Evolutionary conservation across 75 land plant species (phyloP).

Genomic region (Gnetum montanum): DNA sequence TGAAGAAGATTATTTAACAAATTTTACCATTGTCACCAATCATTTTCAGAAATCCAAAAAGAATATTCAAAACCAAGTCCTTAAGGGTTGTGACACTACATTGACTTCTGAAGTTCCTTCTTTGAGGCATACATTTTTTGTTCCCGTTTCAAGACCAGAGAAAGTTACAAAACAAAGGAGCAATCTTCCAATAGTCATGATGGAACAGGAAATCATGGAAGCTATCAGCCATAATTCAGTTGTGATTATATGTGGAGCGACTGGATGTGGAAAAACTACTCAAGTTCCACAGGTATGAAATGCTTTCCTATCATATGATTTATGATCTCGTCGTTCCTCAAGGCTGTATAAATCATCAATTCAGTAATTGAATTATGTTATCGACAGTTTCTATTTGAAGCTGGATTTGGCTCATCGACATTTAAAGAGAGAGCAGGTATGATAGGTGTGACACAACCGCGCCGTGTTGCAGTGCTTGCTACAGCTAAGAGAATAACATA

Average conservation of each 20-base stretch:
- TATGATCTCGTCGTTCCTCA: no score
- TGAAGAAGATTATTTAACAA: no score
- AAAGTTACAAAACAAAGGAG: constrained; percentile 61
- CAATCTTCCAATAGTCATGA: constrained; percentile 93
- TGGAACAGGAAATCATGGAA: constrained; percentile 99
- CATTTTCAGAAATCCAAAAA: no score
- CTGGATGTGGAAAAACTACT: constrained; percentile 99
- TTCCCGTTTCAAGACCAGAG: constrained; percentile 61
- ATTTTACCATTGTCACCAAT: no score
- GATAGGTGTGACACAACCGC: constrained; percentile 94
- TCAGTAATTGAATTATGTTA: not conserved
- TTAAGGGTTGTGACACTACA: not conserved
- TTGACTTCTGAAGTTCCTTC: not conserved
- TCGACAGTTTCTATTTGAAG: constrained; percentile 89
- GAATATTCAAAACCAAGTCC: no score
- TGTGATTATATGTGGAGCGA: constrained; percentile 92
- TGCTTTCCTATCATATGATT: not conserved
- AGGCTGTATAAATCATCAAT: no score
- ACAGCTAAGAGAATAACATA: constrained; percentile 87
- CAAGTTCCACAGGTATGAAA: constrained; percentile 94
- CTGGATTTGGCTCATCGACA: constrained; percentile 76
- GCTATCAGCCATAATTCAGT: constrained; percentile 64
- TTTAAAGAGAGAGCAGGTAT: constrained; percentile 39
- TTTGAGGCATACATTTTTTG: constrained; percentile 19
- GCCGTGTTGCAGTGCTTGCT: constrained; percentile 95